Evolutionary conservation across 768 basidiomycete species (phyloP), one percentile per base, ranked within the genome.

Genomic region (Boletellus emodensis): DNA sequence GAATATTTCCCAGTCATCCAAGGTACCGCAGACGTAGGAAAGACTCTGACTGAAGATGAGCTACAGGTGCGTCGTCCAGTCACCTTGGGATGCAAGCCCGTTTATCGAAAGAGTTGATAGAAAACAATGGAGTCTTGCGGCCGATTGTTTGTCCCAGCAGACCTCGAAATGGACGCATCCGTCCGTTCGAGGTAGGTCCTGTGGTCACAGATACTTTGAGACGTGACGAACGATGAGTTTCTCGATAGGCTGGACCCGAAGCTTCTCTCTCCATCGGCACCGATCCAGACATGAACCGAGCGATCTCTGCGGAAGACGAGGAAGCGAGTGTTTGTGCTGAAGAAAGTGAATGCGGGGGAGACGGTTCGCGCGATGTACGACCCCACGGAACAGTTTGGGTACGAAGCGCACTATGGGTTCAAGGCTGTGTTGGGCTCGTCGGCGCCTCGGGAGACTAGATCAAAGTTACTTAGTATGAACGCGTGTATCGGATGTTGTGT

Each of bases 281-380:
- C 49, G 10, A 39, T 52, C 35, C 17, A 1, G 44, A 54, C 24
- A 13, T 52, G 4, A 13, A 46, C 11, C 24, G 10, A 30, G 34
- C 43, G 8, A 24, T 54, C 9, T 49, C 46, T 46, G 28, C 24
- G 1, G 32, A 30, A 7, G 49, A 54, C 28, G 50, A 52, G 13
- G 58, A 59, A 6, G 50, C 53, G 2, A 56, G 24, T n/a, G 43
- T 10, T 24, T 3, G 54, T 59, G 4, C 28, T 60, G 15, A 20
- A 37, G 9, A 50, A 56, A 42, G 48, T 59, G 20, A 59, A 59
- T 26, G 44, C 47, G 11, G 49, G 58, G 39, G 56, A 59, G 30
- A 54, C 47, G 18, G 46, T 55, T 7, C 50, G 52, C 22, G 40
- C 36, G 28, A 60, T 60, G 54, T 60, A 60, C 36, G 43, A 49